Evolutionary conservation across 2,329 filamentous ascomycete species (phyloP), one percentile per base, ranked within the genome.

Genomic region (Clonostachys sp.): DNA sequence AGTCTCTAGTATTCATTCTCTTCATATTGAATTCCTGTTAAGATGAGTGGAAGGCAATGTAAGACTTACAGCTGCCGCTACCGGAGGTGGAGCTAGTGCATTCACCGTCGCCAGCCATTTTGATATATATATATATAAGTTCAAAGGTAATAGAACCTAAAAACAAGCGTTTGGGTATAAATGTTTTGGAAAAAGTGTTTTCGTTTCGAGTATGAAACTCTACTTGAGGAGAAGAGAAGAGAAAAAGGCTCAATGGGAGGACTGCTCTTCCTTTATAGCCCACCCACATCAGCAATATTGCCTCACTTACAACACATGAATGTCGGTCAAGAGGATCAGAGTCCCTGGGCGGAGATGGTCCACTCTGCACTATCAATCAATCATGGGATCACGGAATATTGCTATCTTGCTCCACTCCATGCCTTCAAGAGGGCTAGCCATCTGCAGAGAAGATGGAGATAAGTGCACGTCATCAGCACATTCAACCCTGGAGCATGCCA

Each of bases 51-150:
- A 8, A 7, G 16, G 17, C 14, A 30, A 33, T n/a, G n/a, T n/a
- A n/a, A n/a, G 13, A 38, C 40, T 30, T 60, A 64, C 43, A 55
- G 66, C 64, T 66, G 58, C 57, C 58, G 49, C 63, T 58, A 61
- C 64, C 64, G 53, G 64, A 66, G 60, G 59, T 63, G 61, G 64
- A 66, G 50, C 57, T 50, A 51, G 60, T 57, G 58, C 64, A 66
- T 53, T 62, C 64, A 53, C 64, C 66, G 58, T 66, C 53, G 52
- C 58, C 62, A 61, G 62, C 55, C 64, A 67, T 67, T 55, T 53
- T 64, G 58, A 59, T 56, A 34, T 24, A 52, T 46, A 39, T 48
- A 56, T 46, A 39, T 48, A 56, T 14, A 17, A 34, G 35, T 48
- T 33, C 16, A 24, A 44, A 48, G 42, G 47, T 45, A 42, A 41